These are phyloP conservation scores for Lasiosphaeris hirsuta DNA, from an alignment of 495 filamentous ascomycete species.

Conservation along the genomic window DNA sequence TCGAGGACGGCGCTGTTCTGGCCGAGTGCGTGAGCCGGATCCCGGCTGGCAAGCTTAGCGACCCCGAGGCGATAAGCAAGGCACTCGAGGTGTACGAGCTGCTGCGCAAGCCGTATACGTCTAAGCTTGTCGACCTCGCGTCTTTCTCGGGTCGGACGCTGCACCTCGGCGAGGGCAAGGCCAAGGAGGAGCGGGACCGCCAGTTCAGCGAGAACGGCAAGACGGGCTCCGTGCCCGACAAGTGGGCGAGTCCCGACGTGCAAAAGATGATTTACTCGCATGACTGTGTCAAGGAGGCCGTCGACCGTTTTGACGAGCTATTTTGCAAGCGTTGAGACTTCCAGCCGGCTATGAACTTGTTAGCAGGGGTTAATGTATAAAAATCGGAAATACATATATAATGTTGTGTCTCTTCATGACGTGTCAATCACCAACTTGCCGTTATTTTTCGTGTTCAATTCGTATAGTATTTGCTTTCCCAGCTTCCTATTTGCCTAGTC, in stretches of 20 bases:
- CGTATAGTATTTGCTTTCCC: too few relatives aligned
- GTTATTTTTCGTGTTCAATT: too few relatives aligned
- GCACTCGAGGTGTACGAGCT: conserved; percentile 69
- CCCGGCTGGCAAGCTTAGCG: conserved; percentile 40
- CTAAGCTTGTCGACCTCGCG: conserved; percentile 68
- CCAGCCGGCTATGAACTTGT: too few relatives aligned
- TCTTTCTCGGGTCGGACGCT: conserved; percentile 61
- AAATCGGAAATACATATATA: too few relatives aligned
- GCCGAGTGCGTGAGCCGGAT: conserved; percentile 60
- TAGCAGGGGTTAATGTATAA: too few relatives aligned
- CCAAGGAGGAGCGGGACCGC: conserved; percentile 71
- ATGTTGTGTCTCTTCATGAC: too few relatives aligned
- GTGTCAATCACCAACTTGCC: too few relatives aligned
- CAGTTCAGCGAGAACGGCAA: conserved; percentile 62
- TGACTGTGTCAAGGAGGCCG: conserved; percentile 60
- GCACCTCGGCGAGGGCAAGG: conserved; percentile 71
- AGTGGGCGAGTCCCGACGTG: conserved; percentile 74
- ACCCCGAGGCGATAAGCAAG: conserved; percentile 56
- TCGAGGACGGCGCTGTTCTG: conserved; percentile 74
- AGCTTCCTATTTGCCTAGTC: too few relatives aligned
- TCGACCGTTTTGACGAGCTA: conserved; percentile 60
- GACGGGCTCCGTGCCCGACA: conserved; percentile 61
- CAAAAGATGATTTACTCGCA: conserved; percentile 73
- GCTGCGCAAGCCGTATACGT: conserved; percentile 67
- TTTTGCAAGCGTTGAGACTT: conserved; percentile 36